Evolutionary conservation across 1,284 basidiomycete genomes (phyloP).

Genomic region (Coniophora puteana): DNA sequence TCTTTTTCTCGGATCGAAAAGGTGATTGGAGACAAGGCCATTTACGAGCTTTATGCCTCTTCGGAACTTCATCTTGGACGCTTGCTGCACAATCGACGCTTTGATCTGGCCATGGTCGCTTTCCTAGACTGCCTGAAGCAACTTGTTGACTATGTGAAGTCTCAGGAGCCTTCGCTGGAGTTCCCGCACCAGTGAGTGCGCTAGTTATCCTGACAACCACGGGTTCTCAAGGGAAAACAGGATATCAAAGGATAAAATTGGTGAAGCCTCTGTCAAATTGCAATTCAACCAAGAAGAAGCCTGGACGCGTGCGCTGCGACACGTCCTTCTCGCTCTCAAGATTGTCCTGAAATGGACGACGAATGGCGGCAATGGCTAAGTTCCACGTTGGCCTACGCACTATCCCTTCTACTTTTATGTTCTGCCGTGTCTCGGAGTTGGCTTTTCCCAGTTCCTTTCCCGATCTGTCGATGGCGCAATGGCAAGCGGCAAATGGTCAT

Average conservation of each 20-base stretch:
- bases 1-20: conserved; percentile 91
- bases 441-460: no score
- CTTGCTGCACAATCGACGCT: conserved; percentile 89
- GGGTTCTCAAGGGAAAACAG: conserved; percentile 43
- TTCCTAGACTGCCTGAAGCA: conserved; percentile 94
- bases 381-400: no score
- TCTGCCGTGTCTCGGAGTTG: no score
- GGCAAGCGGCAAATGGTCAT: no score
- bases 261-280: conserved; percentile 90
- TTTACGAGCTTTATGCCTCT: conserved; percentile 88
- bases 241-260: conserved; percentile 92
- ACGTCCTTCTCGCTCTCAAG: conserved; percentile 88
- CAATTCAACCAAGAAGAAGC: conserved; percentile 94
- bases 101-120: conserved; percentile 95
- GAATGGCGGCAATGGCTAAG: conserved; percentile 63
- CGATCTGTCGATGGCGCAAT: no score
- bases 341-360: conserved; percentile 83
- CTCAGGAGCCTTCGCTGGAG: conserved; percentile 69
- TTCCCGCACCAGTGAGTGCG: conserved; percentile 78
- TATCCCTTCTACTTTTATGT: no score
- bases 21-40: conserved; percentile 76
- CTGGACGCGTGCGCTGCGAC: conserved; percentile 92
- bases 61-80: conserved; percentile 87
- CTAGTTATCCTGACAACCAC: conserved; percentile 2
- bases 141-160: conserved; percentile 79